Conservation (phyloP, 257 asterid genomes). For the Euphrasia confusa region DNA sequence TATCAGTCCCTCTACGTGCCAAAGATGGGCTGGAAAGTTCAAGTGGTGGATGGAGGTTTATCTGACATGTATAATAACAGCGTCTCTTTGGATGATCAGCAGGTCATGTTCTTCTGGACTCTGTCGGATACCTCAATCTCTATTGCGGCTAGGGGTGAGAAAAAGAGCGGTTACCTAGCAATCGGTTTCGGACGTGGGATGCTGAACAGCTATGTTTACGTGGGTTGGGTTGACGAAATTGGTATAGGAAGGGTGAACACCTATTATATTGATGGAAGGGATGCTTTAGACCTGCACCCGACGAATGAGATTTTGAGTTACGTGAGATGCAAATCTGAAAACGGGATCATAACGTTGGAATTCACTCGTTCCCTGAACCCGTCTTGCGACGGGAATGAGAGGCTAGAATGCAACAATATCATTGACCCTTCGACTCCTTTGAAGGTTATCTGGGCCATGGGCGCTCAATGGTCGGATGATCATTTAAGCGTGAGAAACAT, state of each 20-base stretch:
- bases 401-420: conserved; percentile 81
- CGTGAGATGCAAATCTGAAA: conserved; percentile 92
- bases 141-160: conserved; percentile 88
- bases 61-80: conserved; percentile 92
- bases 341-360: conserved; percentile 85
- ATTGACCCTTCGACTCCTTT: conserved; percentile 84
- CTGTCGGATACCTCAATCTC: conserved; percentile 73
- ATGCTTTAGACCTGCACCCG: conserved; percentile 62
- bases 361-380: conserved; percentile 88
- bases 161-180: conserved; percentile 94
- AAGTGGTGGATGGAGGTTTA: conserved; percentile 97
- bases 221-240: conserved; percentile 81
- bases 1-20: conserved; percentile 76
- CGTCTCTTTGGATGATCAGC: conserved; percentile 94
- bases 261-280: conserved; percentile 80
- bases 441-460: conserved; percentile 95
- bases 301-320: conserved; percentile 82
- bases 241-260: conserved; percentile 87
- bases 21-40: conserved; percentile 99
- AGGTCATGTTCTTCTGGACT: conserved; percentile 94
- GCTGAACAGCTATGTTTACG: conserved; percentile 80
- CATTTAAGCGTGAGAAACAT: conserved; percentile 73
- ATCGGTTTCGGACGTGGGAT: conserved; percentile 90
- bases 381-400: conserved; percentile 42
- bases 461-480: conserved; percentile 83